Base-by-base conservation (phyloP, 345 rosid genomes). In the Citrus unshiu region DNA sequence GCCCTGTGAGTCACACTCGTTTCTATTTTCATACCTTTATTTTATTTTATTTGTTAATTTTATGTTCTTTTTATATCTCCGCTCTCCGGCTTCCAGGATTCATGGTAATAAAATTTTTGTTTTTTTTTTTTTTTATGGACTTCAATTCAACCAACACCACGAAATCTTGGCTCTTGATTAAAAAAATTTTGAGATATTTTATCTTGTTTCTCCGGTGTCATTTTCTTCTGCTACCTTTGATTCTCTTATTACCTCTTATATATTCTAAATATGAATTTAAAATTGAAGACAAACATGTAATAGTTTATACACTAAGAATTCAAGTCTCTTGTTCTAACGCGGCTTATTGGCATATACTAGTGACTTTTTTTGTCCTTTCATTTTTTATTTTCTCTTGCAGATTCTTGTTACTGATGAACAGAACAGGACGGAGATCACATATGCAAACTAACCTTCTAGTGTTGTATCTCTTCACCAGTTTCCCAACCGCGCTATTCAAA, bases 401-500 rank as follows among this genome's bases (percentile, higher is more conserved):
- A 74, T 84, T 86, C 74, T 76, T 90, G 83, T 67, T 88, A 86
- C 79, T 90, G 56, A n/a, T 87, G 78, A 87, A 81, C 75, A 73
- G 84, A 68, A 65, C 57, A 18, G 89, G 93, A 51, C 32, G 81
- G 57, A 77, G 73, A 79, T 84, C 87, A 67, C 75, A 78, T 40
- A 62, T 68, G 35, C 89, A 81, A 34, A 83, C 87, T 58, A 80
- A 83, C n/a, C 78, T 87, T 81, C 83, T 88, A 19, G 86, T 81
- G 13, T 67, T 87, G 72, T 84, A 72, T 79, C 87, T 88, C 58
- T 78, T 88, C 46, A 56, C 61, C 13, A 81, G 86, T 67, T 85
- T 84, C 72, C 93, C 92, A 24, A 69, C 84, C 0, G 66, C 24
- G 25, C 64, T 90, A 57, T 87, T 90, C 86, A 85, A 77, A 56